Evolutionary conservation across 768 basidiomycete genomes (phyloP).

Genomic region (Strobilomyces confusus): DNA sequence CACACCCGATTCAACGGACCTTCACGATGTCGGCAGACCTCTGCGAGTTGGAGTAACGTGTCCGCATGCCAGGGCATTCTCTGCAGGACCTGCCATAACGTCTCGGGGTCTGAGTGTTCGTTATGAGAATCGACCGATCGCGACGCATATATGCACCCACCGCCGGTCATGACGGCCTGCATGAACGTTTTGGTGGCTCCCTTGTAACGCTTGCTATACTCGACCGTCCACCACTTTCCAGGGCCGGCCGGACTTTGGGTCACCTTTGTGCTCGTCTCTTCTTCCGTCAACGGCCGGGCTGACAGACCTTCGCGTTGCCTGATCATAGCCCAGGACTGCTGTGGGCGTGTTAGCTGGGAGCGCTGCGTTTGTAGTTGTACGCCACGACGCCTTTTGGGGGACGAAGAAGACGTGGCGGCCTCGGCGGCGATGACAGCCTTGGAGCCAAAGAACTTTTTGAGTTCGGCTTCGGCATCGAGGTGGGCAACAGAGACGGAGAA

Average conservation of each 20-base stretch:
- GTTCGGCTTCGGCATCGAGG: slow-evolving; percentile 86
- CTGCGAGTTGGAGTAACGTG: slow-evolving; percentile 48
- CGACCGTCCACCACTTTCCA: slow-evolving; percentile 88
- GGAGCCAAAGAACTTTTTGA: slow-evolving; percentile 91
- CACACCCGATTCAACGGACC: slow-evolving; percentile 41
- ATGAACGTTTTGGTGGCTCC: slow-evolving; percentile 79
- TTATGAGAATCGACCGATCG: not conserved
- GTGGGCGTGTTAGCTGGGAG: slow-evolving; percentile 75
- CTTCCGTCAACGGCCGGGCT: slow-evolving; percentile 50
- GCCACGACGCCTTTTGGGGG: slow-evolving; percentile 38
- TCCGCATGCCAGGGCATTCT: slow-evolving; percentile 90
- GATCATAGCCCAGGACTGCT: slow-evolving; percentile 70
- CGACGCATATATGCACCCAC: slow-evolving; percentile 39
- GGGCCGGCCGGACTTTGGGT: slow-evolving; percentile 39
- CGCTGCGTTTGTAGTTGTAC: slow-evolving; percentile 38
- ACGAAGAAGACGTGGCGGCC: slow-evolving; percentile 31
- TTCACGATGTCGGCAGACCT: slow-evolving; percentile 65
- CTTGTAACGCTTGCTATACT: slow-evolving; percentile 82
- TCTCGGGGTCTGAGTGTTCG: slow-evolving; percentile 58
- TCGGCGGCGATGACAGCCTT: slow-evolving; percentile 75
- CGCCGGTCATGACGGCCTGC: slow-evolving; percentile 74
- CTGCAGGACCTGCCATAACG: slow-evolving; percentile 71
- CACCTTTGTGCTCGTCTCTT: slow-evolving; percentile 48
- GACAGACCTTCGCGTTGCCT: slow-evolving; percentile 70
- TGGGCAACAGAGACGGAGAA: slow-evolving; percentile 76